phyloP scores from a whole-genome alignment of 1,284 basidiomycete species.

The Pyrrhoderma lamaoense region DNA sequence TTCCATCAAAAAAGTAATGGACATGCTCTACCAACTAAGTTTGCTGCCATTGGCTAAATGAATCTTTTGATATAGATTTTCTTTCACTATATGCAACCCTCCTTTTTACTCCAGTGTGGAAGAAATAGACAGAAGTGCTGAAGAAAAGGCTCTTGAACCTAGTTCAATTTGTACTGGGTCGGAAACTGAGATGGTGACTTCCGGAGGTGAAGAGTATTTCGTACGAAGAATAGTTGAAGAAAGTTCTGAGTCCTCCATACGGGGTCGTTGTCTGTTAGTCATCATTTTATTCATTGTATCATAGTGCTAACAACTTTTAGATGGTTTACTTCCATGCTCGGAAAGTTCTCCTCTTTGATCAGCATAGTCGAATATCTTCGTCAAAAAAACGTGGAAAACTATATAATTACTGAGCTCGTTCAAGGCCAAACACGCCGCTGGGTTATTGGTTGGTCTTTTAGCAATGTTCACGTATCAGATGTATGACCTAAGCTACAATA shows the following conservation, averaged over 20 bases:
- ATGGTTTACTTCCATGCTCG: conserved; percentile 92
- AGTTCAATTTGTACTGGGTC: conserved; percentile 77
- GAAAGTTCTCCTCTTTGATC: conserved; percentile 71
- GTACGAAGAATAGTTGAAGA: conserved; percentile 75
- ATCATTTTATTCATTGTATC: not conserved
- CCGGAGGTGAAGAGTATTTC: conserved; percentile 80
- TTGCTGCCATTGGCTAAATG: not conserved
- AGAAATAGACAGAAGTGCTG: conserved; percentile 58
- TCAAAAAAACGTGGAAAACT: conserved; percentile 68
- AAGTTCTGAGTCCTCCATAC: conserved; percentile 37
- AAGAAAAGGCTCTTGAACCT: conserved; percentile 54
- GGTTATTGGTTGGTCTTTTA: conserved; percentile 83
- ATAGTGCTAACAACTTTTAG: conserved; percentile 31
- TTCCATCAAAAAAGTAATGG: conserved; percentile 15
- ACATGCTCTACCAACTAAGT: conserved; percentile 18
- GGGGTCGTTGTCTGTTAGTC: conserved; percentile 45
- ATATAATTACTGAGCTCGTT: conserved; percentile 73
- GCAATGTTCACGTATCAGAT: conserved; percentile 59
- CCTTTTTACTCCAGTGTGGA: conserved; percentile 78
- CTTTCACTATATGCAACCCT: conserved; percentile 92
- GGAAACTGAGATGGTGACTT: conserved; percentile 78
- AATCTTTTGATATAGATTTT: conserved; percentile 32
- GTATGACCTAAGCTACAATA: conserved; percentile 37
- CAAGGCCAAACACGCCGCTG: conserved; percentile 86
- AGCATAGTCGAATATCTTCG: conserved; percentile 55